Evolutionary conservation across 1,284 basidiomycete genomes (phyloP).

Genomic region (Irpex rosettiformis): DNA sequence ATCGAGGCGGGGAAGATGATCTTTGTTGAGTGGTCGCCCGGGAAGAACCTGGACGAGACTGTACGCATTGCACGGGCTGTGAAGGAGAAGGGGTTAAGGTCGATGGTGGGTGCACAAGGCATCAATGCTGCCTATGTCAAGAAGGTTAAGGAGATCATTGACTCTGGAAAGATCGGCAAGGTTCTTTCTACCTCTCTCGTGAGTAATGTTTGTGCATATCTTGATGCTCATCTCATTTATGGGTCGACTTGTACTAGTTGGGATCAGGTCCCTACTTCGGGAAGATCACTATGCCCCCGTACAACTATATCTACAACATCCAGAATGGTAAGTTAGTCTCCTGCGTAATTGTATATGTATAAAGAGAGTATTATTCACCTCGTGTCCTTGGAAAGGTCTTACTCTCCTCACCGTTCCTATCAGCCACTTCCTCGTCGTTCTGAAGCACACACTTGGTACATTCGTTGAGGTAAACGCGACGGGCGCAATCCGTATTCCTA

Average conservation of each 20-base stretch:
- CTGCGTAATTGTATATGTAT: too few relatives aligned
- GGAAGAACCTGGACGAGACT: slow-evolving; percentile 27
- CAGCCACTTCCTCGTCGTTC: slow-evolving; percentile 29
- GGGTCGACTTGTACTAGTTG: not conserved
- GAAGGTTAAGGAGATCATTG: slow-evolving; percentile 31
- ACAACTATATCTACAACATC: not conserved
- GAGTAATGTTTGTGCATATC: slow-evolving; percentile 8
- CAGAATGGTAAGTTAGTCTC: not conserved
- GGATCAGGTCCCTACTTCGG: not conserved
- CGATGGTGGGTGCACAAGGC: slow-evolving; percentile 33
- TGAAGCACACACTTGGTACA: slow-evolving; percentile 29
- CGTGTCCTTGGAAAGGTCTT: too few relatives aligned
- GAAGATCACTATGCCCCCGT: not conserved
- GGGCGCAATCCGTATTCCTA: slow-evolving; percentile 24
- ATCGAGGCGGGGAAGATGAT: slow-evolving; percentile 35
- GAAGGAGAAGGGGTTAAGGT: slow-evolving; percentile 28
- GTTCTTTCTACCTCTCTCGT: slow-evolving; percentile 30
- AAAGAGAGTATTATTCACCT: too few relatives aligned
- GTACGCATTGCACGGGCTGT: slow-evolving; percentile 30
- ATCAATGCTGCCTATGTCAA: slow-evolving; percentile 23
- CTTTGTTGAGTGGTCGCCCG: slow-evolving; percentile 40
- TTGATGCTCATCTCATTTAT: not conserved
- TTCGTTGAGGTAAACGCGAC: slow-evolving; percentile 30
- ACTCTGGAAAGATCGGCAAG: slow-evolving; percentile 30
- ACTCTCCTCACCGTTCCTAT: slow-evolving; percentile 26